Conservation (phyloP, 768 basidiomycete species). For the Zangia roseola region DNA sequence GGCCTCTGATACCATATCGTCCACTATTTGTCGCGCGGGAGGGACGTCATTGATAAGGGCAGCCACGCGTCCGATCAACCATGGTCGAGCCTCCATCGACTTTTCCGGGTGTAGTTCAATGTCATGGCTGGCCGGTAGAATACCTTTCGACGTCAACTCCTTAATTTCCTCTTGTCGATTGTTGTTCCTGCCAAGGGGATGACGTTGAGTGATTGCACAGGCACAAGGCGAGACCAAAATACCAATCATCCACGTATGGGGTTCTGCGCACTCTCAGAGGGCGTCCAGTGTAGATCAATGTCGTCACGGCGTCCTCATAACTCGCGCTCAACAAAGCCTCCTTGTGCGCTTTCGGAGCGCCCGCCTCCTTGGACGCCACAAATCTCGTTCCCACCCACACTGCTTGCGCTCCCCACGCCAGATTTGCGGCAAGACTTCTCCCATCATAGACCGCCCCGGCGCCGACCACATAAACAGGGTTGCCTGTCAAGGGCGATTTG, state of each 20-base stretch:
- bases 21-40: constrained; percentile 82
- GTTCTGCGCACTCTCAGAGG: constrained; percentile 85
- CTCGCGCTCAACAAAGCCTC: constrained; percentile 67
- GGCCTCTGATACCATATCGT: constrained; percentile 71
- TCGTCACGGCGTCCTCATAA: constrained; percentile 77
- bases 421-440: constrained; percentile 80
- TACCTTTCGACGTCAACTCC: constrained; percentile 78
- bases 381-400: constrained; percentile 92
- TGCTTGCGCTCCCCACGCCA: constrained; percentile 86
- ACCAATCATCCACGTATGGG: constrained; percentile 85
- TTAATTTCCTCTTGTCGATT: constrained; percentile 81
- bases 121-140: constrained; percentile 72
- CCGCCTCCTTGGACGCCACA: constrained; percentile 78
- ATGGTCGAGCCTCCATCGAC: constrained; percentile 60
- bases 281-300: constrained; percentile 88
- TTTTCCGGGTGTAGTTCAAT: constrained; percentile 81
- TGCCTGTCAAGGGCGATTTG: constrained; percentile 76
- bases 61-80: constrained; percentile 85
- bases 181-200: constrained; percentile 52
- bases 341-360: constrained; percentile 83
- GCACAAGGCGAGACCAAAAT: constrained; percentile 17
- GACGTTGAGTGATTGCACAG: not conserved
- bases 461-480: constrained; percentile 84
- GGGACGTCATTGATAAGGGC: constrained; percentile 71
- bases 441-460: constrained; percentile 93